Percentiles rank a stretch among this genome's conserved stretches.
These are phyloP conservation scores for Xylaria intraflava DNA, from an alignment of 495 filamentous ascomycete species.

Conservation along the genomic window DNA sequence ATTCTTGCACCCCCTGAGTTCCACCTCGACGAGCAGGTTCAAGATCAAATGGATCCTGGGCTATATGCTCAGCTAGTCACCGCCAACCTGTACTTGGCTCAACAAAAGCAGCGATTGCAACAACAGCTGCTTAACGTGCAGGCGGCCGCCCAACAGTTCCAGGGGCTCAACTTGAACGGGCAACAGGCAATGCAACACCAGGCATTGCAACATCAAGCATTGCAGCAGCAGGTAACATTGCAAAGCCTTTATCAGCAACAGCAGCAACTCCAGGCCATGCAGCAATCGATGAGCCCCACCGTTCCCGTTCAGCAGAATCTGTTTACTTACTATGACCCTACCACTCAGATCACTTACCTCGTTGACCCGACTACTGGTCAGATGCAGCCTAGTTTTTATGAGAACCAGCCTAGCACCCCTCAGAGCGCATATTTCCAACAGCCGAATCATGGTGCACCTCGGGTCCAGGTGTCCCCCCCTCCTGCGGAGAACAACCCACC, in stretches of 20 bases:
- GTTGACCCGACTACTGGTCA: slow-evolving; percentile 45
- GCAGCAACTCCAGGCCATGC: slow-evolving; percentile 66
- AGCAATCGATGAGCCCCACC: slow-evolving; percentile 54
- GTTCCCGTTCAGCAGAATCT: slow-evolving; percentile 46
- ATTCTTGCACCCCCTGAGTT: slow-evolving; percentile 77
- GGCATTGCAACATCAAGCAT: slow-evolving; percentile 27
- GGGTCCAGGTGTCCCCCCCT: slow-evolving; percentile 75
- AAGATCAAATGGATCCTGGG: slow-evolving; percentile 70
- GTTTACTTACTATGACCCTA: slow-evolving; percentile 75
- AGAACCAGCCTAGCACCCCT: slow-evolving; percentile 23
- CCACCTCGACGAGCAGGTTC: slow-evolving; percentile 57
- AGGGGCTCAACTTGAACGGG: slow-evolving; percentile 56
- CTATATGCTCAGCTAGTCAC: slow-evolving; percentile 77
- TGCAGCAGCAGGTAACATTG: slow-evolving; percentile 35
- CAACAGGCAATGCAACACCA: slow-evolving; percentile 41
- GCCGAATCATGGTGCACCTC: slow-evolving; percentile 39
- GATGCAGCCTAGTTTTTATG: slow-evolving; percentile 25
- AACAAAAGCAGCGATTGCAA: slow-evolving; percentile 78
- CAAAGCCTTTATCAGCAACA: slow-evolving; percentile 51
- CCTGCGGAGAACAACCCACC: slow-evolving; percentile 48
- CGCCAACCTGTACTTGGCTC: slow-evolving; percentile 76
- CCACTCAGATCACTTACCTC: slow-evolving; percentile 69
- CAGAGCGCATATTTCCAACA: slow-evolving; percentile 34
- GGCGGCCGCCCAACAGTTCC: slow-evolving; percentile 67
- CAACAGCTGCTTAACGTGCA: slow-evolving; percentile 53